Conservation (phyloP, 768 basidiomycete species). For the Tylopilus vinaceipallidus region DNA sequence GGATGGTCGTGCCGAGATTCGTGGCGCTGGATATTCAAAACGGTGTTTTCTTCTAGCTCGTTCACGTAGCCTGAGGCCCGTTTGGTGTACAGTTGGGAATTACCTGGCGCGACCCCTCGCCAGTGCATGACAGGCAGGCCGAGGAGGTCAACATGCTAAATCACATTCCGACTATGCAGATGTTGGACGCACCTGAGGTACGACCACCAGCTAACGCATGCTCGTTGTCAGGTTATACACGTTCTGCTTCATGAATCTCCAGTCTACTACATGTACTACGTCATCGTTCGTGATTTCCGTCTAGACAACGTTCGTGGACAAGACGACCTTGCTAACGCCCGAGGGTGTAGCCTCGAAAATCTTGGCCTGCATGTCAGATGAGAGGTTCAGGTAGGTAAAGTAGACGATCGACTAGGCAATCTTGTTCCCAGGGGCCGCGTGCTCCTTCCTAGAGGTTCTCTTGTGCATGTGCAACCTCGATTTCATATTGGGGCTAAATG, state of each 20-base stretch:
- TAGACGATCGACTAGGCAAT: slow-evolving; percentile 92
- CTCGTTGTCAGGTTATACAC: slow-evolving; percentile 98
- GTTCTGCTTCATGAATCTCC: slow-evolving; percentile 99
- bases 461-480: slow-evolving; percentile 94
- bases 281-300: slow-evolving; percentile 99
- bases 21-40: slow-evolving; percentile 99
- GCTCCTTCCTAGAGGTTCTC: slow-evolving; percentile 96
- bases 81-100: slow-evolving; percentile 95
- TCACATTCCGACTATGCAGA: not conserved
- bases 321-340: slow-evolving; percentile 93
- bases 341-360: slow-evolving; percentile 99
- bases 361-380: slow-evolving; percentile 98
- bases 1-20: slow-evolving; percentile 92
- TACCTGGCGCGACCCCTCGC: slow-evolving; percentile 97
- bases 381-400: slow-evolving; percentile 98
- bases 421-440: slow-evolving; percentile 92
- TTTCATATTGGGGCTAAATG: slow-evolving; percentile 90
- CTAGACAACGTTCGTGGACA: slow-evolving; percentile 98
- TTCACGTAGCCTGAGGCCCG: slow-evolving; percentile 98
- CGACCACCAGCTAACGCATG: slow-evolving; percentile 95
- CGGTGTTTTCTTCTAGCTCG: slow-evolving; percentile 94
- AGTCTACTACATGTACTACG: slow-evolving; percentile 98
- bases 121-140: slow-evolving; percentile 84
- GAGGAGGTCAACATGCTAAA: not conserved
- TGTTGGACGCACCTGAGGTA: slow-evolving; percentile 72